Evolutionary conservation across 208 protist genomes (phyloP), one percentile per base, ranked within the genome.

Genomic region (Wallacemonas sp.): DNA sequence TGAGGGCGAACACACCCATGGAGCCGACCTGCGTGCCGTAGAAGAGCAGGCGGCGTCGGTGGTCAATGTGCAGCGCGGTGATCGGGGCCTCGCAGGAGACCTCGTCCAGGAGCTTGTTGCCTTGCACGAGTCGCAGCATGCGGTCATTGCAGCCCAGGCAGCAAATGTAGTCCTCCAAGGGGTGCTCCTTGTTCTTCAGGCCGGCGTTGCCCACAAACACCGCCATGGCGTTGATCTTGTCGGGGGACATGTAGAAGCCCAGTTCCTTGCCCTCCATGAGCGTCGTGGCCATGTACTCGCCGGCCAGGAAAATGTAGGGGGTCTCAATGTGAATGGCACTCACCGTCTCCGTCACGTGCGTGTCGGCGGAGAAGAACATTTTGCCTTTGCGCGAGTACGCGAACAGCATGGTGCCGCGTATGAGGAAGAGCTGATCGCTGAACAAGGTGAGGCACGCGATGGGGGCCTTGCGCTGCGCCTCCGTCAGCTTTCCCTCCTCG

Each of bases 361-460:
- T 97, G 68, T 97, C 87, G 22, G 93, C 74, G 3, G 72, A 78
- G 62, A 95, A 97, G 67, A 95, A 97, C 25, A 73, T 64, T 50
- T 81, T 87, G 11, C 92, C 92, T 52, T 94, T 97, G 39, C 82
- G 57, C 18, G 87, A 89, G 64, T 94, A 92, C n/a, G 88, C 92
- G 18, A 84, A 73, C 0, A 97, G 61, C 4, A 76, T 57, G 57
- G 80, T 87, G 23, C 89, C 89, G 38, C 76, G 73, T 20, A 93
- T 74, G 54, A 86, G 85, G 65, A 97, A 97, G 22, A 93, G 72
- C 54, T 95, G 88, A 46, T 95, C 88, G 33, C 72, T 73, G 70
- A 79, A 94, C 7, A 97, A 63, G 1, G 79, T 84, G 25, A 80
- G 72, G 41, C 82, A 84, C 22, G 70, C 77, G 31, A 97, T 77